Base-by-base conservation (phyloP, 768 basidiomycete genomes). In the Tremella mesenterica region DNA sequence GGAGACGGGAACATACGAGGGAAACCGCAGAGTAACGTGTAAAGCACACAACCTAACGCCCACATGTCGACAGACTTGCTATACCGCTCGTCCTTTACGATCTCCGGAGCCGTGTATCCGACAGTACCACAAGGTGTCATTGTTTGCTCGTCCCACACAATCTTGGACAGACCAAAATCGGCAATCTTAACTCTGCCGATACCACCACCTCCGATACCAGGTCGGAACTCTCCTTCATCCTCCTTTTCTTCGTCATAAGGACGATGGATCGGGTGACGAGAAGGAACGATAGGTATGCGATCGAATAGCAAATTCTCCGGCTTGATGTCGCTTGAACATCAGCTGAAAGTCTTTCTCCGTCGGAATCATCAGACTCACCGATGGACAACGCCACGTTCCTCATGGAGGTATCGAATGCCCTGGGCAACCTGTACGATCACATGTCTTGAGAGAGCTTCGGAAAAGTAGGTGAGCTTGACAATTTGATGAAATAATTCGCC, bases 41-140 rank as follows among this genome's bases (percentile, higher is more conserved):
- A 99, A 1, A 99, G 79, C n/a, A 99, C 95, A 73, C 95, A 99
- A 34, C 95, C 95, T 31, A 99, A 76, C 1, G 95, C 95, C 95
- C 95, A 99, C 95, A 97, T 96, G 70, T 99, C 95, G 50, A 97
- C 93, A 65, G 86, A 89, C 62, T 73, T 71, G 41, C 63, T 66
- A 53, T 73, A 73, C 26, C 67, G 51, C 76, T 99, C 93, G 69
- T 97, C 95, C 75, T 96, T 97, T 64, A 99, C 95, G 57, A 99
- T 99, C 75, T 99, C 95, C 4, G 95, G 95, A 5, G 95, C 95
- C 2, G 95, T 99, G 74, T 99, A 99, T 20, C 95, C 95, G 28
- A 99, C 93, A 2, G 95, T 99, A n/a, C 95, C 95, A 67, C 95
- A 99, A 20, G 95, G 95, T 13, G 95, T 99, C 86, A 88, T 92